A percentile compares a stretch with the other conserved stretches of the same genome.
Evolutionary conservation across 495 filamentous ascomycete species (phyloP).

Genomic region (Penicillium turbatum): DNA sequence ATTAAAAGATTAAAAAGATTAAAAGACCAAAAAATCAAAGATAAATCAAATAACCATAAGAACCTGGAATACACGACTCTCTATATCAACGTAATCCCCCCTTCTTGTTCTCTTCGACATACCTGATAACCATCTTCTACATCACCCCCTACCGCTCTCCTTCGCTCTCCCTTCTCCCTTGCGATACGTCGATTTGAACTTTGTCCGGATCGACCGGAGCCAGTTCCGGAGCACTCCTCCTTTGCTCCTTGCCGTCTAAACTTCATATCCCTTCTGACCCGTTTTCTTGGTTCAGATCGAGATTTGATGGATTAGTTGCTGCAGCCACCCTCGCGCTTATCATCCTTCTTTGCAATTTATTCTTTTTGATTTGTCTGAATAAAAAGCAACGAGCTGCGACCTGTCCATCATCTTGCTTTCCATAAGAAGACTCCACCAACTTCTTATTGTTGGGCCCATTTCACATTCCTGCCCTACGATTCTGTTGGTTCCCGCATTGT

Average conservation of each 20-base stretch:
- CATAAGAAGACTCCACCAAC: slow-evolving; percentile 7
- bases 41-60: too few species aligned
- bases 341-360: slow-evolving; percentile 9
- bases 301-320: slow-evolving; percentile 28
- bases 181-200: slow-evolving; percentile 31
- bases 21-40: too few species aligned
- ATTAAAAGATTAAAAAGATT: slow-evolving; percentile 11
- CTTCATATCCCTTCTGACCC: slow-evolving; percentile 28
- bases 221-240: slow-evolving; percentile 40
- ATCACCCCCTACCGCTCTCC: slow-evolving; percentile 11
- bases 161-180: slow-evolving; percentile 35
- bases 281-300: slow-evolving; percentile 35
- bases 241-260: slow-evolving; percentile 39
- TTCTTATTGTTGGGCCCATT: slow-evolving; percentile 25
- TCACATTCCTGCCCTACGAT: slow-evolving; percentile 47
- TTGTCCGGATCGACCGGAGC: slow-evolving; percentile 36
- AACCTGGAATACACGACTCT: background rate
- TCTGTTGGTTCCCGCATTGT: slow-evolving; percentile 31
- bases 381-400: slow-evolving; percentile 31
- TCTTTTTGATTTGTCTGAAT: slow-evolving; percentile 11
- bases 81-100: slow-evolving; percentile 35
- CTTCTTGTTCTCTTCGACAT: slow-evolving; percentile 20
- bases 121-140: slow-evolving; percentile 17
- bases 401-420: slow-evolving; percentile 25
- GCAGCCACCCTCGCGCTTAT: slow-evolving; percentile 30